These are phyloP conservation scores for Fusarium ramigenum DNA, from an alignment of 2,329 filamentous ascomycete species.

Conservation along the genomic window DNA sequence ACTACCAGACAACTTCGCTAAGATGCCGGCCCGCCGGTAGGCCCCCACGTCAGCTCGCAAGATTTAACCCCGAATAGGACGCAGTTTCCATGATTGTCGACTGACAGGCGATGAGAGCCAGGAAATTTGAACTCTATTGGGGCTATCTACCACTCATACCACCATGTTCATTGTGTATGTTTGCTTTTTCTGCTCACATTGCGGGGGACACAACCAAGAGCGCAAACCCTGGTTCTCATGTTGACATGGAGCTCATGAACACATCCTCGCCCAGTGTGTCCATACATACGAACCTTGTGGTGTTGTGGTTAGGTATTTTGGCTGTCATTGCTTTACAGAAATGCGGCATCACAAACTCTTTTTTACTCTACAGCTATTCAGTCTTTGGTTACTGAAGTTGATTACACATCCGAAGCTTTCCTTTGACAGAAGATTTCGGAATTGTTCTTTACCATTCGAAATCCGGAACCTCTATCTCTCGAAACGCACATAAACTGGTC, in stretches of 20 bases:
- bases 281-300: conserved; percentile 13
- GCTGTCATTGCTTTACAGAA: neutral
- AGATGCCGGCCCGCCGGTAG: conserved; percentile 2
- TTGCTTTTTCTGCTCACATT: conserved; percentile 32
- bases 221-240: conserved; percentile 26
- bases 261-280: neutral
- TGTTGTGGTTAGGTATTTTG: conserved; percentile 1
- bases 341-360: neutral
- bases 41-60: conserved; percentile 32
- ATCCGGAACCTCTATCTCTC: neutral
- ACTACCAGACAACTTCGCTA: neutral
- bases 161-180: conserved; percentile 1
- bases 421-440: neutral
- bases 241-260: conserved; percentile 6
- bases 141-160: conserved; percentile 5
- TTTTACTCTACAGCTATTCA: neutral
- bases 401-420: neutral
- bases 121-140: neutral
- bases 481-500: neutral
- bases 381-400: neutral
- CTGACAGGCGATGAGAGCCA: conserved; percentile 3
- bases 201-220: conserved; percentile 19
- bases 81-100: conserved; percentile 13
- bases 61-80: conserved; percentile 13
- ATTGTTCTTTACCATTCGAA: neutral